Evolutionary conservation across 2,329 filamentous ascomycete genomes (phyloP).

Genomic region (Aureobasidium pullulans): DNA sequence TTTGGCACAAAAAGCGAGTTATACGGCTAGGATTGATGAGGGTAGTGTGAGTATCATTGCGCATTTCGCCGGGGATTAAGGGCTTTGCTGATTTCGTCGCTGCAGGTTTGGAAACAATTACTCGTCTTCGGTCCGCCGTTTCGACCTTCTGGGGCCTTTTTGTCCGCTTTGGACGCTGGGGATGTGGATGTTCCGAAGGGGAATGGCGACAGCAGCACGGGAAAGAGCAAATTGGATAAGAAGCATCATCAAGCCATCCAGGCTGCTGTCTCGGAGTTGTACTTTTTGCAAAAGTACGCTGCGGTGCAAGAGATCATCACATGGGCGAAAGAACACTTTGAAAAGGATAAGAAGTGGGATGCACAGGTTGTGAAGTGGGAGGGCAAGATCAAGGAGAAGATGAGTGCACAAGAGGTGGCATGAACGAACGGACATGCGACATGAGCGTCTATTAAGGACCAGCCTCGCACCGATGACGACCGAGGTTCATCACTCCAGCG

Average conservation of each 20-base stretch:
- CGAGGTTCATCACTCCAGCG: no score
- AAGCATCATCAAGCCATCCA: constrained; percentile 31
- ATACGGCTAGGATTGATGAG: constrained; percentile 25
- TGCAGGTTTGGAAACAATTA: constrained; percentile 12
- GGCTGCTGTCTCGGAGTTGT: constrained; percentile 53
- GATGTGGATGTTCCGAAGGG: neutral
- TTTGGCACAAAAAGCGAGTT: constrained; percentile 23
- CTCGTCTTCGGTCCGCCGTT: neutral
- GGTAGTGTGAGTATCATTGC: constrained; percentile 23
- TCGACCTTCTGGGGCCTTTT: neutral
- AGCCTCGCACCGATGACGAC: no score
- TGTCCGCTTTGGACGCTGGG: neutral
- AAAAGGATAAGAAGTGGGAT: constrained; percentile 17
- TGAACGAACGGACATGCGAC: no score
- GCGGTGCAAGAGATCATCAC: constrained; percentile 25
- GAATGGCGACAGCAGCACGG: neutral
- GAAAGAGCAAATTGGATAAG: constrained; percentile 22
- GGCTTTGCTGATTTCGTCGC: neutral
- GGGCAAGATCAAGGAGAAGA: constrained; percentile 17
- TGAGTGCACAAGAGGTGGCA: constrained; percentile 8
- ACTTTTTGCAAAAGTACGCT: constrained; percentile 51
- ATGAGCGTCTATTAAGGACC: no score
- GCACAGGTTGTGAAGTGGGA: constrained; percentile 4
- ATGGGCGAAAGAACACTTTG: constrained; percentile 19
- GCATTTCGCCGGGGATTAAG: no score